Conservation (phyloP, 352 stramenopile species). For the Pythium pyrilobum region DNA sequence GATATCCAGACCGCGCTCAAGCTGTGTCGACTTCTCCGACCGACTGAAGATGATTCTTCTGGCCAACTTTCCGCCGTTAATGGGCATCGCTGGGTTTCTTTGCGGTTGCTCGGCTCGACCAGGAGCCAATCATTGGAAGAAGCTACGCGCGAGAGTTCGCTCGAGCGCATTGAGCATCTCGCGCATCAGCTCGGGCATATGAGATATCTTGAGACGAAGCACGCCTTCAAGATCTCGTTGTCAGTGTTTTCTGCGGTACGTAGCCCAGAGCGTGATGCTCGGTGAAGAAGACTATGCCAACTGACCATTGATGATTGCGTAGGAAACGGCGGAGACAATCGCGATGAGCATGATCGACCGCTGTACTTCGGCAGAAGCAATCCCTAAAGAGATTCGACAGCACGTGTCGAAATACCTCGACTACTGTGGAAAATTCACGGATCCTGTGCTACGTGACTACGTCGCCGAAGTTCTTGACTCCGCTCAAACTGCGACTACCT, state of each 20-base stretch:
- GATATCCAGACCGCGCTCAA: constrained; percentile 21
- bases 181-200: constrained; percentile 46
- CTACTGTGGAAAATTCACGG: constrained; percentile 29
- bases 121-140: constrained; percentile 5
- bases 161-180: constrained; percentile 28
- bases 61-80: neutral
- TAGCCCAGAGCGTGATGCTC: neutral
- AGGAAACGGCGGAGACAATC: constrained; percentile 56
- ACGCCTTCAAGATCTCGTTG: constrained; percentile 58
- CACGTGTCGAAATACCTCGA: constrained; percentile 47
- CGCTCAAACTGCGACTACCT: constrained; percentile 3
- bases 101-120: constrained; percentile 8
- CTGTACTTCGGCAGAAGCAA: constrained; percentile 23
- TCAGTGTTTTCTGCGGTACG: constrained; percentile 39
- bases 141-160: neutral
- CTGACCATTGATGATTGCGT: constrained; percentile 3
- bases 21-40: constrained; percentile 11
- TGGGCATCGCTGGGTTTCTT: constrained; percentile 11
- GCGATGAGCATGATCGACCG: constrained; percentile 76
- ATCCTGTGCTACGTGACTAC: constrained; percentile 37
- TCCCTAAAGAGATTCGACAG: constrained; percentile 30
- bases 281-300: too few species aligned
- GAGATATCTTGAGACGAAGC: constrained; percentile 32
- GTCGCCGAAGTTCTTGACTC: constrained; percentile 17
- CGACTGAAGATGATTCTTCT: neutral